These are phyloP conservation scores for Erythrophleum ivorense DNA, from an alignment of 331 rosid genomes.

Conservation along the genomic window DNA sequence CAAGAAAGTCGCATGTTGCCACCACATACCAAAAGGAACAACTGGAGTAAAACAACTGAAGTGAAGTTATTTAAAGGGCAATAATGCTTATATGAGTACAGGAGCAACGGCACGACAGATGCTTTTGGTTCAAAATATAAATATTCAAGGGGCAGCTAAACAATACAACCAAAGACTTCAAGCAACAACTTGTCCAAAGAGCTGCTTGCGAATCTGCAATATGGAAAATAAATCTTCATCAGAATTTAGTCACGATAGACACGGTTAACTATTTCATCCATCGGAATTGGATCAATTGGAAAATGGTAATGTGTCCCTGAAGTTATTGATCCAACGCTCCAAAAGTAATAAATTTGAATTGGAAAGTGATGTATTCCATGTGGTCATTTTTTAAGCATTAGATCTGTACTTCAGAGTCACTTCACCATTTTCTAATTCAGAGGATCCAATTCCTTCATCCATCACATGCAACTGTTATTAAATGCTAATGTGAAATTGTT, in stretches of 20 bases:
- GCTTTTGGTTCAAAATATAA: slow-evolving; percentile 36
- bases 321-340: too few relatives aligned
- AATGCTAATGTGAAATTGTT: slow-evolving; percentile 1
- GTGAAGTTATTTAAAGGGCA: slow-evolving; percentile 40
- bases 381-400: too few relatives aligned
- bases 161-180: slow-evolving; percentile 49
- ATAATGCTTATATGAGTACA: slow-evolving; percentile 34
- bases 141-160: slow-evolving; percentile 42
- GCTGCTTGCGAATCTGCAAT: slow-evolving; percentile 81
- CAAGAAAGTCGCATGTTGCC: slow-evolving; percentile 39
- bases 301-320: too few relatives aligned
- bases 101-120: slow-evolving; percentile 47
- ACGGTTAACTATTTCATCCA: not conserved
- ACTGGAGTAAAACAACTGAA: slow-evolving; percentile 35
- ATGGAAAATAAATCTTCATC: slow-evolving; percentile 36
- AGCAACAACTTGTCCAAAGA: slow-evolving; percentile 62
- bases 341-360: too few relatives aligned
- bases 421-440: too few relatives aligned
- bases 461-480: slow-evolving; percentile 12
- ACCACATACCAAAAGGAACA: slow-evolving; percentile 40
- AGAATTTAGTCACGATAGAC: not conserved
- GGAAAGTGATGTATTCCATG: too few relatives aligned
- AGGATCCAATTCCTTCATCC: not conserved
- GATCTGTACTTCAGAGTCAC: too few relatives aligned
- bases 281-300: not conserved